Base-by-base conservation (phyloP, 257 asterid species). In the Salvia hispanica region DNA sequence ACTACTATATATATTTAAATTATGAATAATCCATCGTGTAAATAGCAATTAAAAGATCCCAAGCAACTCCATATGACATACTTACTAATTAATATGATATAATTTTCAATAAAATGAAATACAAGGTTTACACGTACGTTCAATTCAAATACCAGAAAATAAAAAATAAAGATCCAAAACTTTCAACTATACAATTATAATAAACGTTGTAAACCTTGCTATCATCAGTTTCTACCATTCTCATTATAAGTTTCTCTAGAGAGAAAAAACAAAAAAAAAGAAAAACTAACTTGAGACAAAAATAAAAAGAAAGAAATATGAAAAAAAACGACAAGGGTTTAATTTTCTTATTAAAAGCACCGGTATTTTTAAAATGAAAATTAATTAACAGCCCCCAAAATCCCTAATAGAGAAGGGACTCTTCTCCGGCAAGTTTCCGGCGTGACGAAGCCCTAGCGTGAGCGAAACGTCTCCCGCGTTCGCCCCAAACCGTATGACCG, bases 371-470 rank as follows among this genome's bases (percentile, higher is more conserved):
- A 40, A 40, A 58, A 52, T 72, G 7, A 54, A 33, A 62, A 25
- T n/a, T 42, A 67, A 9, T 76, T 36, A 84, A 70, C 77, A 79
- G 6, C 79, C 85, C 51, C 87, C 90, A 63, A 85, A 82, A 65
- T 83, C 87, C 53, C 90, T 83, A 69, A 84, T 84, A n/a, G 90
- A 79, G 83, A 89, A 91, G 9, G 73, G 80, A 55, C 74, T 83
- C 62, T 87, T 91, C 74, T 88, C 96, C 70, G 95, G 96, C 75
- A 88, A 9, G 72, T 94, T 91, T 14, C 96, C 99, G 62, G 92
- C 91, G 72, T 94, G 99, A 37, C 91, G 96, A 45, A 94, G 83
- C 82, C 99, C 99, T 74, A 94, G 72, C 2, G 99, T 90, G n/a
- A 94, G 95, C 12, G 99, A 94, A 15, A 94, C 95, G 43, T 94